These are phyloP conservation scores for Sistotremastrum suecicum DNA, from an alignment of 768 basidiomycete species.

Conservation along the genomic window DNA sequence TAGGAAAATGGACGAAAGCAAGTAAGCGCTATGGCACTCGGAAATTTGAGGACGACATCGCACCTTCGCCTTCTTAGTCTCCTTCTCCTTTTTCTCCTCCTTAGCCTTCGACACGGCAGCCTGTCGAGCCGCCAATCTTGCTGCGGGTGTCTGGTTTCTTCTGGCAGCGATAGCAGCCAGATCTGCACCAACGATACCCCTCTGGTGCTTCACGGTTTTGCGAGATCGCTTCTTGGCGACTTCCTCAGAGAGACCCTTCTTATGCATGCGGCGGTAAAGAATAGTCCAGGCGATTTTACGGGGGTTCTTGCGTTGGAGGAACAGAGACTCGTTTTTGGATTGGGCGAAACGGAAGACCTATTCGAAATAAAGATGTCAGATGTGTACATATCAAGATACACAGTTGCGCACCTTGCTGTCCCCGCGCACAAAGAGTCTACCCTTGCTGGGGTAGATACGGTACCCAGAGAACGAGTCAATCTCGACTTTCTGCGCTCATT, in stretches of 20 bases:
- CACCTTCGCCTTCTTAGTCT: conserved; percentile 61
- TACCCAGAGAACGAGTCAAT: conserved; percentile 96
- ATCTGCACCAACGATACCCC: conserved; percentile 96
- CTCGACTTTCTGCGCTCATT: conserved; percentile 69
- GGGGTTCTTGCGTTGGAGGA: conserved; percentile 99
- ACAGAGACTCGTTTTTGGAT: conserved; percentile 92
- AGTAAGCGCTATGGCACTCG: conserved; percentile 1
- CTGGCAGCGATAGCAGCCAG: conserved; percentile 80
- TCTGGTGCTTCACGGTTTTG: conserved; percentile 93
- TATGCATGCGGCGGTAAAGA: conserved; percentile 94
- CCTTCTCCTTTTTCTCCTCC: conserved; percentile 94
- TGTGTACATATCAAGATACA: background rate
- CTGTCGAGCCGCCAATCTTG: conserved; percentile 66
- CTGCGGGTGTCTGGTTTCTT: conserved; percentile 82
- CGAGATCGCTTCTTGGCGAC: conserved; percentile 97
- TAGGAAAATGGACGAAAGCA: conserved; percentile 12
- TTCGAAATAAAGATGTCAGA: background rate
- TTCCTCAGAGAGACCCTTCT: conserved; percentile 99
- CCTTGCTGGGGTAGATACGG: conserved; percentile 97
- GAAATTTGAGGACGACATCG: conserved; percentile 37
- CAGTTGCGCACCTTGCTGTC: conserved; percentile 71
- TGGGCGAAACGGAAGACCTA: conserved; percentile 91
- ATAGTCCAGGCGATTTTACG: conserved; percentile 98
- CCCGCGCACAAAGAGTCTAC: conserved; percentile 87
- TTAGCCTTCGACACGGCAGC: conserved; percentile 90